Conservation (phyloP, 495 filamentous ascomycete genomes). For the Xylaria flabelliformis region DNA sequence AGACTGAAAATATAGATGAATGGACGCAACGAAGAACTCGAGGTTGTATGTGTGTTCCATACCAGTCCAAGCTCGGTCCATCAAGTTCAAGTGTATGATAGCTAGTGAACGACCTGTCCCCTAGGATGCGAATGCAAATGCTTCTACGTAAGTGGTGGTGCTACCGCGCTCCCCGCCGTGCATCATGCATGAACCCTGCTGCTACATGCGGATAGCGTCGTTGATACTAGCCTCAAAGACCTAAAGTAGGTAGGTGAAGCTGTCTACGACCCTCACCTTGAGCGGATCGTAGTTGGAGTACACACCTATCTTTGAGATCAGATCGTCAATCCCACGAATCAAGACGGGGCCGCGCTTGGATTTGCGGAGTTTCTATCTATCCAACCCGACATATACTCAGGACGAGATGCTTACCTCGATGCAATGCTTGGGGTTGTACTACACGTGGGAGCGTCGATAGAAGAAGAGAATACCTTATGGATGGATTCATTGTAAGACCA, state of each 20-base stretch:
- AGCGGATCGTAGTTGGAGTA: conserved; percentile 10
- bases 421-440: not conserved
- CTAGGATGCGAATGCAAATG: not conserved
- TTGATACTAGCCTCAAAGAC: conserved; percentile 8
- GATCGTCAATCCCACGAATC: conserved; percentile 15
- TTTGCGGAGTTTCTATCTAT: not conserved
- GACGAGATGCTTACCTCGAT: not conserved
- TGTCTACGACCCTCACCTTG: conserved; percentile 23
- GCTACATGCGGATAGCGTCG: conserved; percentile 17
- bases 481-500: not conserved
- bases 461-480: not conserved
- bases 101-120: not conserved
- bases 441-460: not conserved
- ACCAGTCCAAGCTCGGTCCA: not conserved
- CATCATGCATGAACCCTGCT: conserved; percentile 21
- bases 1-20: not conserved
- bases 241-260: conserved; percentile 22
- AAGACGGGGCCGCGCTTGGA: not conserved
- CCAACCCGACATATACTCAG: not conserved
- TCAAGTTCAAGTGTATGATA: not conserved
- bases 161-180: conserved; percentile 26
- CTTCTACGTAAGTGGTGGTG: conserved; percentile 23
- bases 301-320: conserved; percentile 9
- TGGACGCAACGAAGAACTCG: not conserved
- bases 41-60: not conserved